Percentiles rank a stretch among this genome's conserved stretches.
These are phyloP conservation scores for Dictyophora rubrovolvata DNA, from an alignment of 768 basidiomycete genomes.

Conservation along the genomic window DNA sequence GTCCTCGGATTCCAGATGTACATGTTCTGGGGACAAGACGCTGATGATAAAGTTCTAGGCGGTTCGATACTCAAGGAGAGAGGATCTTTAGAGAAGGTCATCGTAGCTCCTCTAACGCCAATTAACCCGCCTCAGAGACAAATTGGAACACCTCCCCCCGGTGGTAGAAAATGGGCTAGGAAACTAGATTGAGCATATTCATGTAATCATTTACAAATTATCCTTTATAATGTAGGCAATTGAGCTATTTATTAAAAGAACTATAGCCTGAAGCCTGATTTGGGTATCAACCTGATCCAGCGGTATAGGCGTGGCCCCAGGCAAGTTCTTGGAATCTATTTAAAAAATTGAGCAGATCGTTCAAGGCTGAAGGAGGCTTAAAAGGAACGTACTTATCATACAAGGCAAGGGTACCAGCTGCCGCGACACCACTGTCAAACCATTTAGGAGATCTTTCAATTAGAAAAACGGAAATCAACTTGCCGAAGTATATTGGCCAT, in stretches of 20 bases:
- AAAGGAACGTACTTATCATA: slow-evolving; percentile 3
- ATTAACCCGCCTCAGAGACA: slow-evolving; percentile 27
- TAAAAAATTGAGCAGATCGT: neutral
- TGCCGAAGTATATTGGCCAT: slow-evolving; percentile 9
- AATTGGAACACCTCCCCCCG: slow-evolving; percentile 26
- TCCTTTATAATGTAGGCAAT: neutral
- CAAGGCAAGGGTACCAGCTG: slow-evolving; percentile 1
- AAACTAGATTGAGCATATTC: slow-evolving; percentile 46
- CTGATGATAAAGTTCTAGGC: slow-evolving; percentile 15
- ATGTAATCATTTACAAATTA: neutral
- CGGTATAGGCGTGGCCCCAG: slow-evolving; percentile 4
- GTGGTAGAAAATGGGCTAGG: slow-evolving; percentile 59
- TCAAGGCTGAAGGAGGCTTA: too few relatives aligned
- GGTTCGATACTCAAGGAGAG: slow-evolving; percentile 15
- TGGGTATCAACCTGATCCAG: slow-evolving; percentile 4
- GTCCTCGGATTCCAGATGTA: slow-evolving; percentile 81
- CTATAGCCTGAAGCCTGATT: neutral
- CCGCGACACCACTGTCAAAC: neutral
- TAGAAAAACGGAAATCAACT: neutral
- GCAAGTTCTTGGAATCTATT: slow-evolving; percentile 7
- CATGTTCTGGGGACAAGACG: slow-evolving; percentile 65
- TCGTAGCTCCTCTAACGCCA: slow-evolving; percentile 33
- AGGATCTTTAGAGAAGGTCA: slow-evolving; percentile 28
- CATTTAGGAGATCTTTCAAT: neutral
- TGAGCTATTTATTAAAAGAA: neutral